Percentiles rank a stretch among this genome's conserved stretches.
Conservation (phyloP, 208 protist genomes). For the Acanthamoeba castellanii region DNA sequence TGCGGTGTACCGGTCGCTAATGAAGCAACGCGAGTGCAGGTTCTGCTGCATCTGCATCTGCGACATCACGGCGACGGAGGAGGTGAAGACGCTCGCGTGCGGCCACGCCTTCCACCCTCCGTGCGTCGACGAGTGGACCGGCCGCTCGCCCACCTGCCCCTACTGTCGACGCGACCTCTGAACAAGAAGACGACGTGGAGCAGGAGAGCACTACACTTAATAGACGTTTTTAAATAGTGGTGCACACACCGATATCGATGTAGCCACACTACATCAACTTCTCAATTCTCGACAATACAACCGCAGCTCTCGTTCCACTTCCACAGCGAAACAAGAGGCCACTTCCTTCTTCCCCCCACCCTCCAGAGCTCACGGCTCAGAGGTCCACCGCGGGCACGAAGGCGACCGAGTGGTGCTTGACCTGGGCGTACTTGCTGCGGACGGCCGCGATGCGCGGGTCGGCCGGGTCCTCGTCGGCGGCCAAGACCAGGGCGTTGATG, state of each 20-base stretch:
- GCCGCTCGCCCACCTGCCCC: background rate
- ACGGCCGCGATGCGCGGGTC: background rate
- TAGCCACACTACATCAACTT: too few species aligned
- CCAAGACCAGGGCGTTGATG: background rate
- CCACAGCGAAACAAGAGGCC: too few species aligned
- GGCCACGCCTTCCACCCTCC: background rate
- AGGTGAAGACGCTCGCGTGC: background rate
- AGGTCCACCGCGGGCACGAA: constrained; percentile 6
- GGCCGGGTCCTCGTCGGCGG: background rate
- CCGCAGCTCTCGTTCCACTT: too few species aligned
- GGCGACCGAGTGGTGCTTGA: constrained; percentile 52
- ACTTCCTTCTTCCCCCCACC: too few species aligned
- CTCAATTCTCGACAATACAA: too few species aligned
- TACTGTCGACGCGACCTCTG: background rate
- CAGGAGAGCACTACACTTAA: too few species aligned
- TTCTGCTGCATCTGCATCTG: constrained; percentile 11
- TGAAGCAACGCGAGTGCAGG: background rate
- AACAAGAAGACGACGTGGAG: too few species aligned
- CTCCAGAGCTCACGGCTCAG: background rate
- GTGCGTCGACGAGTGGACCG: background rate
- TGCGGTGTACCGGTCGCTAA: too few species aligned
- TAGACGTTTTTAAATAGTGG: too few species aligned
- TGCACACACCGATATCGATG: too few species aligned
- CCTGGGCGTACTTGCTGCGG: background rate
- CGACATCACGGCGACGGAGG: background rate